Evolutionary conservation across 768 basidiomycete genomes (phyloP).

Genomic region (Russula lepida): DNA sequence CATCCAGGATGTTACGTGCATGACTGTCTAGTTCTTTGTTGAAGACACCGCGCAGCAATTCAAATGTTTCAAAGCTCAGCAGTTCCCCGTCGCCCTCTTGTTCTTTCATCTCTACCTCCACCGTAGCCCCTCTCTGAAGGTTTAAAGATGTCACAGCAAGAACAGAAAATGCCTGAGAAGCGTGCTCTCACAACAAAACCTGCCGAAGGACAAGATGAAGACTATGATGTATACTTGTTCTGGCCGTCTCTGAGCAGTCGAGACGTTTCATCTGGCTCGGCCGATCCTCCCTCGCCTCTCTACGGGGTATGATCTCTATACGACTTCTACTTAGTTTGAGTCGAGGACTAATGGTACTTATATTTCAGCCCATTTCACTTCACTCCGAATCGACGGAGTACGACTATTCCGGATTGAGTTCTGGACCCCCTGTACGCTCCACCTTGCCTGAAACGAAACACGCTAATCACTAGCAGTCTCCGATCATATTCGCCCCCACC

Average conservation of each 20-base stretch:
- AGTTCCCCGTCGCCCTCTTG: conserved; percentile 3
- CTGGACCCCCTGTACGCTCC: neutral
- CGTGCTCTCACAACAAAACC: neutral
- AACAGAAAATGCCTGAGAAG: neutral
- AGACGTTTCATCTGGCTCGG: neutral
- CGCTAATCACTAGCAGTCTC: conserved; percentile 1
- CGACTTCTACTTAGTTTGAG: neutral
- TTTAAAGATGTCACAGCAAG: neutral
- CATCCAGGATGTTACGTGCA: neutral
- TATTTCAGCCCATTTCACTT: conserved; percentile 1
- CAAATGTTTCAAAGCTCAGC: conserved; percentile 3
- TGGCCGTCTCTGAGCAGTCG: conserved; percentile 5
- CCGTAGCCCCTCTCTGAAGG: neutral
- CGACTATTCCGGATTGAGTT: neutral
- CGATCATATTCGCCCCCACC: neutral
- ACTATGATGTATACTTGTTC: conserved; percentile 1
- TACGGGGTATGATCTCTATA: conserved; percentile 2
- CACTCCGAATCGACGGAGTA: conserved; percentile 1
- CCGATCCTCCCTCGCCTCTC: neutral
- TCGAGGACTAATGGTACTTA: neutral
- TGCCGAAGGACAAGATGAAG: neutral
- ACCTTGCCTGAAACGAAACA: neutral
- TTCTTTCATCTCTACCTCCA: neutral
- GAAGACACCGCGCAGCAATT: conserved; percentile 13
- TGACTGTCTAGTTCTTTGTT: neutral